phyloP scores from a whole-genome alignment of 83 land plant species.

The Thuja plicata region DNA sequence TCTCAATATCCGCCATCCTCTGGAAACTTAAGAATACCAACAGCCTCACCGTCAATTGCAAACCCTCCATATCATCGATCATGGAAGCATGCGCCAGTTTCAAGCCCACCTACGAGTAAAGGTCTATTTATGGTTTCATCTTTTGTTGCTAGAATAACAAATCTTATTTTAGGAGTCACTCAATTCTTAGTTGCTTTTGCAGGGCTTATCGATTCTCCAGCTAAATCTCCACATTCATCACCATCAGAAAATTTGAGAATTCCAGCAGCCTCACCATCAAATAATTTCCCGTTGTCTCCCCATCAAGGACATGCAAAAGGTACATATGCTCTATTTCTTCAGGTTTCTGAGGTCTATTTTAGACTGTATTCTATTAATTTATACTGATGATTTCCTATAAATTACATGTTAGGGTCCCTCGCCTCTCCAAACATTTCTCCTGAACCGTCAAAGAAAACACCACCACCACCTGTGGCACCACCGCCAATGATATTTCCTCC shows the following conservation, averaged over 20 bases:
- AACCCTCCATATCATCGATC: constrained; percentile 9
- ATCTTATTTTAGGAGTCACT: background rate
- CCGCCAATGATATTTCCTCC: constrained; percentile 17
- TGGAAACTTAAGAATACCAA: background rate
- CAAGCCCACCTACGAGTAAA: background rate
- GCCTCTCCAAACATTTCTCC: constrained; percentile 14
- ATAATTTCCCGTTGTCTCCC: background rate
- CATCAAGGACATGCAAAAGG: background rate
- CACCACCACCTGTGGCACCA: background rate
- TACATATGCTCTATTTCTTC: background rate
- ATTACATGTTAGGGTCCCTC: constrained; percentile 5
- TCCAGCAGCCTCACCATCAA: constrained; percentile 11
- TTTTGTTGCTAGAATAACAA: background rate
- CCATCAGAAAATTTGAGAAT: background rate
- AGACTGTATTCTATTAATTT: background rate
- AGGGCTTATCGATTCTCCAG: constrained; percentile 2
- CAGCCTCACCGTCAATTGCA: background rate
- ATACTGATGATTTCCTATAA: background rate
- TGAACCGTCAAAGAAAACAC: background rate
- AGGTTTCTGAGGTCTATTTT: background rate
- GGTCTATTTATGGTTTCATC: background rate
- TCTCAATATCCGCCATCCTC: background rate
- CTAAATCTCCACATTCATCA: background rate
- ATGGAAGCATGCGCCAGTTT: constrained; percentile 8
- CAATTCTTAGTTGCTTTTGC: background rate